Evolutionary conservation across 768 basidiomycete species (phyloP).

Genomic region (Suillus plorans): DNA sequence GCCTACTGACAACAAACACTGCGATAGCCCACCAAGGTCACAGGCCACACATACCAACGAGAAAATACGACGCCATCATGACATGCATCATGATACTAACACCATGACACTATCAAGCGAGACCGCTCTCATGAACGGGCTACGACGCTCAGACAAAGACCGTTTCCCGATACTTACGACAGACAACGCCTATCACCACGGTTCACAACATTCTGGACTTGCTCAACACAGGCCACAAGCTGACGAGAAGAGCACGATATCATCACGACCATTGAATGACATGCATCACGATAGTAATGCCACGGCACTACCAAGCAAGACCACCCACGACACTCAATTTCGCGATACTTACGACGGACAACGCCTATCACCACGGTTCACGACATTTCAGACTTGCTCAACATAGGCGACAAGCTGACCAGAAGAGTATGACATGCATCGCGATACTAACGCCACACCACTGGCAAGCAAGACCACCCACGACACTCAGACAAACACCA

Average conservation of each 20-base stretch:
- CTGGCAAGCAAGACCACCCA: neutral
- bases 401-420: neutral
- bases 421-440: neutral
- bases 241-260: neutral
- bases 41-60: neutral
- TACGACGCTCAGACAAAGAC: neutral
- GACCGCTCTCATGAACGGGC: neutral
- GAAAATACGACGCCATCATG: neutral
- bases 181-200: neutral
- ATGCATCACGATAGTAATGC: neutral
- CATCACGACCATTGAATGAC: neutral
- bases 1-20: neutral
- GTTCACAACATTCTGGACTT: neutral
- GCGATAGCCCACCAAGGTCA: neutral
- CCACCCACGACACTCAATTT: neutral
- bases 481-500: neutral
- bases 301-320: neutral
- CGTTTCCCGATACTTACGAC: neutral
- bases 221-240: neutral
- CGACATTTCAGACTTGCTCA: neutral
- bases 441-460: neutral
- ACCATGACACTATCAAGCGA: neutral
- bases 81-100: neutral
- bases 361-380: neutral
- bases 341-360: neutral